Base-by-base conservation (phyloP, 2,329 filamentous ascomycete species). In the Pseudogymnoascus sp. region DNA sequence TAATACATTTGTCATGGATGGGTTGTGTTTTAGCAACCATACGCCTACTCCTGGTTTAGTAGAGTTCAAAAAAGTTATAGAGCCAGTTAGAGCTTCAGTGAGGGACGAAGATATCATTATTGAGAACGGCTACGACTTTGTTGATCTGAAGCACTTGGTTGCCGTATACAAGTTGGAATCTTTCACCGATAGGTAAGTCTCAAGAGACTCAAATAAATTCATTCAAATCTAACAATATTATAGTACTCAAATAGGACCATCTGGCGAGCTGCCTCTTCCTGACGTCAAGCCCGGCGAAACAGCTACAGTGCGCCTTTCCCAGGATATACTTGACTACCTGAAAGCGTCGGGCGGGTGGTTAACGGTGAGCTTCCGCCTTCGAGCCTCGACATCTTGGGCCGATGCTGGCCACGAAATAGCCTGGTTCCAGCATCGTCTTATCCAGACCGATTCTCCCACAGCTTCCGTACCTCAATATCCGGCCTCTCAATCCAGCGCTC, bases 1-100 rank as follows among this genome's bases (percentile, higher is more conserved):
- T 64, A 78, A 78, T 1, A 83, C 80, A 0, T 88, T 87, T 66
- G 82, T 86, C 64, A 84, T 87, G 80, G 85, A 87, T 67, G 85
- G 85, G 0, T 70, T 87, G 4, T 74, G 81, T 25, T 77, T 78
- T 67, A 82, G 80, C 60, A 75, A 78, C 14, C 85, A 88, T 68
- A 75, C 78, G 11, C 81, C 85, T 0, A 84, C 79, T 0, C 84
- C 83, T 1, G 84, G 84, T 0, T 68, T 88, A 60, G 68, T 76
- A 1, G 84, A 88, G 69, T 77, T 80, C 44, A 84, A 84, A 69
- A 86, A 84, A 70, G 80, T 79, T 1, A 81, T 84, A 42, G 78
- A 84, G 66, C 85, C 84, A 0, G 78, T 87, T 2, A 71, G 74
- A 2, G 73, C 81, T 16, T 71, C 70, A 1, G 68, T 79, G 1